Conservation (phyloP, 176 grass and related monocot genomes). For the Carex cristatella region DNA sequence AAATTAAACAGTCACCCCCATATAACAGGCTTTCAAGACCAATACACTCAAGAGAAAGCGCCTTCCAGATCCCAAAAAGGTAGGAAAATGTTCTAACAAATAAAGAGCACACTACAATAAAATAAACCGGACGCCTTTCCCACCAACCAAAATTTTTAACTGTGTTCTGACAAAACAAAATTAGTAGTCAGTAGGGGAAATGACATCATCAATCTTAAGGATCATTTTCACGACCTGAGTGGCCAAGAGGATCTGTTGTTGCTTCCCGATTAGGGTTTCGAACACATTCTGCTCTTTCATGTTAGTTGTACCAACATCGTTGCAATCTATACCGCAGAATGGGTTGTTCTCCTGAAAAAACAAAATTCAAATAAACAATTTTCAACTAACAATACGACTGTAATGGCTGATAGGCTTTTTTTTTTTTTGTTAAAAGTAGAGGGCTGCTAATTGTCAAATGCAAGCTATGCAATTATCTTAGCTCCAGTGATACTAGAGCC, state of each 20-base stretch:
- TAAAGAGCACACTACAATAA: neutral
- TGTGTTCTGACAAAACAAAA: neutral
- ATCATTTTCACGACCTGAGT: conserved; percentile 88
- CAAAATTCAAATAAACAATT: neutral
- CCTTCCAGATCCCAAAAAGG: neutral
- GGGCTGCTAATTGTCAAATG: neutral
- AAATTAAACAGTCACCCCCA: neutral
- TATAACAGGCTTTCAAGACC: neutral
- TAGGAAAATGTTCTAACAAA: neutral
- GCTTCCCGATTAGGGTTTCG: conserved; percentile 70
- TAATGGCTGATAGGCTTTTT: neutral
- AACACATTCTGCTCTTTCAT: conserved; percentile 68
- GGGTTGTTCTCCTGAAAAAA: conserved; percentile 57
- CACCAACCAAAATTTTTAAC: neutral
- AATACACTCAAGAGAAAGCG: neutral
- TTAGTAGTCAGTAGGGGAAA: conserved; percentile 54
- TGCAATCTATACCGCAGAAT: conserved; percentile 60
- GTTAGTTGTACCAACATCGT: conserved; percentile 45
- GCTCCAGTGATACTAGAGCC: neutral
- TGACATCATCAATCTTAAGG: conserved; percentile 71
- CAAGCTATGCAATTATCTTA: neutral
- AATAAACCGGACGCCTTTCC: neutral
- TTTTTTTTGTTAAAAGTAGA: neutral
- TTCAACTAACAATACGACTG: neutral
- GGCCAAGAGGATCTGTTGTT: conserved; percentile 61